Evolutionary conservation across 257 asterid genomes (phyloP), one percentile per base, ranked within the genome.

Genomic region (Nicotiana undulata): DNA sequence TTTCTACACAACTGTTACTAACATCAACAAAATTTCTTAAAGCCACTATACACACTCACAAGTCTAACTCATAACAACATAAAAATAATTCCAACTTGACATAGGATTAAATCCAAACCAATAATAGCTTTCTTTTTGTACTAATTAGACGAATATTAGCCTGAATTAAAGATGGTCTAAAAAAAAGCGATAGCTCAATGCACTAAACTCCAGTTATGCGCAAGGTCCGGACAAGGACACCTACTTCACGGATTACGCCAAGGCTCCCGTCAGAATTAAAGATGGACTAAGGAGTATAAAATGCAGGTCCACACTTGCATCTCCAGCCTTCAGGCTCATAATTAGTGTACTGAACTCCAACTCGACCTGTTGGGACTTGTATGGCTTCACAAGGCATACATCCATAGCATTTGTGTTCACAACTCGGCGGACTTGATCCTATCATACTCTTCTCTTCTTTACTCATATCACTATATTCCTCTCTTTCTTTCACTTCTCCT

Each of bases 241-340:
- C 28, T 1, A 26, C 28, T 26, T 26, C 1, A 26, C 28, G 1
- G 28, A 1, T 26, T 26, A 26, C 28, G 0, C 1, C 28, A 26
- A 26, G 28, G 1, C 28, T 26, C 28, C 1, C 28, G 28, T 26
- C 28, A 26, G 28, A 26, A 26, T 26, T 26, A 26, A 26, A 40
- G 49, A 40, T 8, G 49, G 49, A 8, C 49, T 40, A 94, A 9
- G 99, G 99, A 84, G 82, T 82, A 75, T 90, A 93, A 79, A 95
- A 84, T 10, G 90, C 79, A 2, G 90, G 91, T 10, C 99, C 99
- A 84, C 99, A 95, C 85, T 95, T 95, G 94, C 99, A 95, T 81
- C 90, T 93, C 99, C 99, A 93, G 10, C 97, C 97, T 87, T 95
- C 99, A 0, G 99, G 98, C 76, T 92, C 92, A 83, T 95, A 95